Evolutionary conservation across 1,284 basidiomycete species (phyloP).

Genomic region (Entoloma clypeatum): DNA sequence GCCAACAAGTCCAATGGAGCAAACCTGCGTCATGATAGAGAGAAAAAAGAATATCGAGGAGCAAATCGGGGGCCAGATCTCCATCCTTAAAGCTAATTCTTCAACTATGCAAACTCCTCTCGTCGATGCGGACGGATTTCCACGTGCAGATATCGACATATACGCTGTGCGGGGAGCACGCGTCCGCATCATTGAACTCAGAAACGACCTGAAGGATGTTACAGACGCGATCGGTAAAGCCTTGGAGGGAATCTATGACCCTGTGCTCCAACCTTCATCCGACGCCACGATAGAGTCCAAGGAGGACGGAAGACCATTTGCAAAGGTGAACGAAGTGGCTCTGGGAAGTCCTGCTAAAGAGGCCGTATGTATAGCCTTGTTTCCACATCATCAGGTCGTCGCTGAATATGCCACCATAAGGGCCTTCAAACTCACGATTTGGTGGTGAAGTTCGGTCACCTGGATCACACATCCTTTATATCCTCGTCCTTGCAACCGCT

Average conservation of each 20-base stretch:
- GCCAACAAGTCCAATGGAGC: constrained; percentile 44
- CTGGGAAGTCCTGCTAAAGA: constrained; percentile 74
- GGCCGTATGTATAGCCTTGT: constrained; percentile 52
- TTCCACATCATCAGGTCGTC: constrained; percentile 6
- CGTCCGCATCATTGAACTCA: constrained; percentile 67
- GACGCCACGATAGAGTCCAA: constrained; percentile 6
- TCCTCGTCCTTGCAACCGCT: constrained; percentile 60
- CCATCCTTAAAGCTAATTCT: constrained; percentile 57
- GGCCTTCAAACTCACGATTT: constrained; percentile 70
- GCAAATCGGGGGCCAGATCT: constrained; percentile 55
- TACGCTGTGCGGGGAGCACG: constrained; percentile 77
- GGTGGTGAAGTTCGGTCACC: constrained; percentile 66
- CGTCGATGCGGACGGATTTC: constrained; percentile 82
- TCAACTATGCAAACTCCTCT: constrained; percentile 67
- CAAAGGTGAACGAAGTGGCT: constrained; percentile 75
- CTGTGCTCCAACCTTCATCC: constrained; percentile 28
- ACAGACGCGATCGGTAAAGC: constrained; percentile 65
- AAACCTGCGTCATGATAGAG: constrained; percentile 54
- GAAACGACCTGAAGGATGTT: constrained; percentile 72
- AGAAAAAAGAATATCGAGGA: constrained; percentile 63
- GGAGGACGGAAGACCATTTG: constrained; percentile 50
- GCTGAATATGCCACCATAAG: constrained; percentile 34
- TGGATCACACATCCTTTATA: constrained; percentile 52
- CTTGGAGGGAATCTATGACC: constrained; percentile 64
- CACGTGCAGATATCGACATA: constrained; percentile 78